Evolutionary conservation across 179 eudicot species (phyloP), one percentile per base, ranked within the genome.

Genomic region (Beta corolliflora): DNA sequence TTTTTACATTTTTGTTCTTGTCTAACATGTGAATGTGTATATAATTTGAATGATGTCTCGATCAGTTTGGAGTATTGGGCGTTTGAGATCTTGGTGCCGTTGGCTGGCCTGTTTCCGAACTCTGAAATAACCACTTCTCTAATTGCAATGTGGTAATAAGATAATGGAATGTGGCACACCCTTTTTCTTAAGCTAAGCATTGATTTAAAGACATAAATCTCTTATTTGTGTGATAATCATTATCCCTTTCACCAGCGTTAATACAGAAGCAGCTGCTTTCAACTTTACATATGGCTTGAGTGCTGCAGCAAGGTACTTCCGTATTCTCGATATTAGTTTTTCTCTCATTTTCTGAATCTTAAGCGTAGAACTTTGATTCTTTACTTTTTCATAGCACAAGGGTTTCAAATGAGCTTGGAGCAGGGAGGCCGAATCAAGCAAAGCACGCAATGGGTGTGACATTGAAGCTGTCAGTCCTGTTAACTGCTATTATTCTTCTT

Each of bases 331-430:
- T 55, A 55, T 5, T 55, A 55, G 36, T 2, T 11, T 29, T 16
- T 11, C 18, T 25, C 36, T 31, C 36, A 31, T 31, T 8, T 65
- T 25, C 45, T 65, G 25, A 29, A 31, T 31, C 2, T 65, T 7
- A 8, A 25, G 3, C 13, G 14, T 23, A 65, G 0, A 16, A 31
- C 52, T 5, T 36, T 41, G 4, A 48, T 48, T 5, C 5, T 29
- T 19, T 2, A 11, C 13, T 67, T 10, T 67, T 3, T 41, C 9
- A 9, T 13, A 68, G 72, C 36, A 68, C 72, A 50, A 68, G 72
- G 72, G 72, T 68, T 68, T 68, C 72, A 19, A 68, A 68, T 31
- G 72, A 68, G 50, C 72, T 68, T 36, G 72, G 72, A 68, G 72
- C 72, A 13, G 21, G 72, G 50, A 68, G 72, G 14, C 50, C 72